Evolutionary conservation across 2,329 filamentous ascomycete genomes (phyloP).

Genomic region (Pseudopyricularia cyperi): DNA sequence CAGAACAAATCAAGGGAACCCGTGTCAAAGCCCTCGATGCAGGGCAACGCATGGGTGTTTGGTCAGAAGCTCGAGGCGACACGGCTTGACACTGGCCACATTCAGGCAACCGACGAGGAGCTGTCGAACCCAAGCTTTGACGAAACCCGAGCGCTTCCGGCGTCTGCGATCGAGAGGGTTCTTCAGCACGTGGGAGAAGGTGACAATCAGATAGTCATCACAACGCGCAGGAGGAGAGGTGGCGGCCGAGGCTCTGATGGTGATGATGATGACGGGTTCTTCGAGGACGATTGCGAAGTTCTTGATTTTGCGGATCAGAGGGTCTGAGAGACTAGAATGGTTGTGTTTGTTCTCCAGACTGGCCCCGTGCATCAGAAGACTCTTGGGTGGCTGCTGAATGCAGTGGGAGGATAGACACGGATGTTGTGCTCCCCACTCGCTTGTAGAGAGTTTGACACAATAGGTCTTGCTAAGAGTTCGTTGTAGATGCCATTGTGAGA

Average conservation of each 20-base stretch:
- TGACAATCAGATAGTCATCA: slow-evolving; percentile 70
- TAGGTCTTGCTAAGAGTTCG: not conserved
- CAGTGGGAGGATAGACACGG: not conserved
- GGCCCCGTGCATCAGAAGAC: not conserved
- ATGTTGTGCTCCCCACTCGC: not conserved
- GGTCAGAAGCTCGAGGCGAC: slow-evolving; percentile 38
- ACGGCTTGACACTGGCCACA: slow-evolving; percentile 39
- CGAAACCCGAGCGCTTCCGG: slow-evolving; percentile 45
- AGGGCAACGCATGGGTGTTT: slow-evolving; percentile 41
- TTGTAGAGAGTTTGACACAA: not conserved
- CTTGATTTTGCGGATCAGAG: slow-evolving; percentile 71
- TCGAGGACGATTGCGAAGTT: slow-evolving; percentile 86
- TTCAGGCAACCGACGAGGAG: slow-evolving; percentile 35
- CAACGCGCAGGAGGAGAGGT: slow-evolving; percentile 58
- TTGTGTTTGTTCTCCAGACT: not conserved
- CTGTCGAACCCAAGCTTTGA: slow-evolving; percentile 31
- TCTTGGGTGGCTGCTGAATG: not conserved
- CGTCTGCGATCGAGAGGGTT: slow-evolving; percentile 51
- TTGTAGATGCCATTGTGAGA: not conserved
- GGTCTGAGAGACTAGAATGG: slow-evolving; percentile 28
- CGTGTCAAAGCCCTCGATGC: slow-evolving; percentile 1
- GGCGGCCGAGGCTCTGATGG: slow-evolving; percentile 29
- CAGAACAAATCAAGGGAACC: not conserved
- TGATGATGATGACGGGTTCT: slow-evolving; percentile 54
- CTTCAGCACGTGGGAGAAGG: slow-evolving; percentile 43